A percentile compares a stretch with the other conserved stretches of the same genome.
These are phyloP conservation scores for Penicillium coprophilum DNA, from an alignment of 495 filamentous ascomycete genomes.

Conservation along the genomic window DNA sequence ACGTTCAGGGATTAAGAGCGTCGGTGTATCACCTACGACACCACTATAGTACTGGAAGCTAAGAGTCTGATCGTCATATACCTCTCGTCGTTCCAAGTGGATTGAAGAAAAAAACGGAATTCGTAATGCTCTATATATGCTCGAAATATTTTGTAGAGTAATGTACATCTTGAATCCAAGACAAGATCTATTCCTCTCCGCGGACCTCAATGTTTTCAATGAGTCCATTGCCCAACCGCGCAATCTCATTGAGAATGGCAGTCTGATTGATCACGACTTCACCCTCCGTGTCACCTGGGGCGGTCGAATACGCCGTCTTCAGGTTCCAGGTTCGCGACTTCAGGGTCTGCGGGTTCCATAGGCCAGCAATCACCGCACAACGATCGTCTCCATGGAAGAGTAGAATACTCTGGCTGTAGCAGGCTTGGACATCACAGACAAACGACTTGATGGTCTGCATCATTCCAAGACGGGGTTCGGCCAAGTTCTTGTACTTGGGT, in stretches of 20 bases:
- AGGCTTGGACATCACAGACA: slow-evolving; percentile 56
- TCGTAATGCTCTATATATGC: not conserved
- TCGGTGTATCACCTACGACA: not conserved
- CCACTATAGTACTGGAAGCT: not conserved
- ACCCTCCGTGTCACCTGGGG: slow-evolving; percentile 39
- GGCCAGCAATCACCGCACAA: slow-evolving; percentile 62
- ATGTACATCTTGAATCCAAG: slow-evolving; percentile 5
- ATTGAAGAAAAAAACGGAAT: not conserved
- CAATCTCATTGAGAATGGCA: slow-evolving; percentile 79
- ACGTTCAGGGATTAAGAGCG: not conserved
- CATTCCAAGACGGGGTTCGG: slow-evolving; percentile 25
- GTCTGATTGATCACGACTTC: slow-evolving; percentile 66
- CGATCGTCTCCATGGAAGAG: slow-evolving; percentile 68
- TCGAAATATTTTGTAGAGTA: not conserved
- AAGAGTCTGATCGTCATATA: not conserved
- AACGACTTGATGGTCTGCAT: slow-evolving; percentile 50
- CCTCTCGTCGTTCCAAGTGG: not conserved
- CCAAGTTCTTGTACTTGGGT: slow-evolving; percentile 72
- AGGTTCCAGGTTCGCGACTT: slow-evolving; percentile 60
- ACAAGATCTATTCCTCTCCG: not conserved
- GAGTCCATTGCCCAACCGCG: slow-evolving; percentile 44
- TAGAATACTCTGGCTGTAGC: slow-evolving; percentile 63
- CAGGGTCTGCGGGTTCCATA: slow-evolving; percentile 74
- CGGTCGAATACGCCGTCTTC: slow-evolving; percentile 67
- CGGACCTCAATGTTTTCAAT: slow-evolving; percentile 43